phyloP scores from a whole-genome alignment of 2,329 filamentous ascomycete species.

The Talaromyces sp. region DNA sequence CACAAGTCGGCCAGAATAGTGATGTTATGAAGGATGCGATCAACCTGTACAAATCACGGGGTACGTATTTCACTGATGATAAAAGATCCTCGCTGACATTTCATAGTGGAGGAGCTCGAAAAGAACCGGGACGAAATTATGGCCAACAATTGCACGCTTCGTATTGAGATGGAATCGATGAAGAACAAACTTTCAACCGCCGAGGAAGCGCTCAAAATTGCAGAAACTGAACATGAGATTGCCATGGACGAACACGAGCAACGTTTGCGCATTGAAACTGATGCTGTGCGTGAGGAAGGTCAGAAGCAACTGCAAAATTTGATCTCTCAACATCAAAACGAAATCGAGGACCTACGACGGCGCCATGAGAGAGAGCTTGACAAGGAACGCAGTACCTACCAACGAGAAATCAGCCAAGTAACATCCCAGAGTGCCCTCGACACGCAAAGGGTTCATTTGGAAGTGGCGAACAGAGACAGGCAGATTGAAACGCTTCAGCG shows the following conservation, averaged over 20 bases:
- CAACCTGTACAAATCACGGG: constrained; percentile 68
- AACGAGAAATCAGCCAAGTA: constrained; percentile 40
- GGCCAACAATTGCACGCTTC: constrained; percentile 54
- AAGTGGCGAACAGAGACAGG: constrained; percentile 53
- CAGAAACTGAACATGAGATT: constrained; percentile 51
- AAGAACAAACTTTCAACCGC: constrained; percentile 52
- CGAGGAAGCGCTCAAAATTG: constrained; percentile 51
- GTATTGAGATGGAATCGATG: constrained; percentile 64
- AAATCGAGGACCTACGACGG: constrained; percentile 62
- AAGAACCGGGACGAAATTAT: constrained; percentile 49
- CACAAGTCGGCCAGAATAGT: constrained; percentile 64
- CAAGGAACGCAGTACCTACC: constrained; percentile 50
- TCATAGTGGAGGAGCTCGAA: constrained; percentile 58
- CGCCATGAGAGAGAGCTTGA: constrained; percentile 65
- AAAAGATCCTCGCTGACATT: not conserved
- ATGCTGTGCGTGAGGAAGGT: constrained; percentile 41
- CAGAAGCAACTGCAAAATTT: constrained; percentile 57
- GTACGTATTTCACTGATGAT: constrained; percentile 44
- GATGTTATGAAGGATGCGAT: constrained; percentile 71
- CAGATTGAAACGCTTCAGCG: constrained; percentile 48
- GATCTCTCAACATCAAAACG: constrained; percentile 62
- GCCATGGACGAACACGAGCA: constrained; percentile 52
- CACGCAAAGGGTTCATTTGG: constrained; percentile 42
- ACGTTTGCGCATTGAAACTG: constrained; percentile 48
- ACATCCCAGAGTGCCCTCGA: constrained; percentile 33